Evolutionary conservation across 306 rosid genomes (phyloP).

Genomic region (Citrullus colocynthis): DNA sequence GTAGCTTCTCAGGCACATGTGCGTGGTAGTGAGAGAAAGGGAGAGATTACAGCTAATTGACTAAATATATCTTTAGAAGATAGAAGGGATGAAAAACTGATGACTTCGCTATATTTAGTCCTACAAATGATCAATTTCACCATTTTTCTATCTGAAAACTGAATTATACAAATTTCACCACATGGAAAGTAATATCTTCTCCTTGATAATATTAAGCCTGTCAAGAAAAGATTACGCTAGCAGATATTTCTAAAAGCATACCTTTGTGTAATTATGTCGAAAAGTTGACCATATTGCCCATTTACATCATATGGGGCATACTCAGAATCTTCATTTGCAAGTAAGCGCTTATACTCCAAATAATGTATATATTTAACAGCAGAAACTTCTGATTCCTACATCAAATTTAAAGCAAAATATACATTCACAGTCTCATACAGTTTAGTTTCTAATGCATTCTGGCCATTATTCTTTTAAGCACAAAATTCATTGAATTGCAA

Average conservation of each 20-base stretch:
- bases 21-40: too few relatives aligned
- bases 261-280: conserved; percentile 66
- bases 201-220: background rate
- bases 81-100: background rate
- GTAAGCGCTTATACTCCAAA: conserved; percentile 49
- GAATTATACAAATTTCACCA: too few relatives aligned
- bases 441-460: background rate
- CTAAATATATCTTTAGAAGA: too few relatives aligned
- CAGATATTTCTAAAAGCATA: conserved; percentile 7
- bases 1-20: too few relatives aligned
- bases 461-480: background rate
- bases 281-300: conserved; percentile 68
- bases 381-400: conserved; percentile 85
- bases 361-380: conserved; percentile 77
- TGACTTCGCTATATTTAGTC: background rate
- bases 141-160: too few relatives aligned
- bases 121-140: background rate
- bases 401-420: conserved; percentile 9
- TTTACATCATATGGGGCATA: conserved; percentile 65
- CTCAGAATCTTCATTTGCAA: conserved; percentile 55
- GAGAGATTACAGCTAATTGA: too few relatives aligned
- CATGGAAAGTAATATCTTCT: background rate
- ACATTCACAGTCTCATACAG: background rate
- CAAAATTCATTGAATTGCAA: background rate
- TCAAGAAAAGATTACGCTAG: background rate